A percentile compares a stretch with the other conserved stretches of the same genome.
Evolutionary conservation across 2,329 filamentous ascomycete genomes (phyloP).

Genomic region (Alternaria panax): DNA sequence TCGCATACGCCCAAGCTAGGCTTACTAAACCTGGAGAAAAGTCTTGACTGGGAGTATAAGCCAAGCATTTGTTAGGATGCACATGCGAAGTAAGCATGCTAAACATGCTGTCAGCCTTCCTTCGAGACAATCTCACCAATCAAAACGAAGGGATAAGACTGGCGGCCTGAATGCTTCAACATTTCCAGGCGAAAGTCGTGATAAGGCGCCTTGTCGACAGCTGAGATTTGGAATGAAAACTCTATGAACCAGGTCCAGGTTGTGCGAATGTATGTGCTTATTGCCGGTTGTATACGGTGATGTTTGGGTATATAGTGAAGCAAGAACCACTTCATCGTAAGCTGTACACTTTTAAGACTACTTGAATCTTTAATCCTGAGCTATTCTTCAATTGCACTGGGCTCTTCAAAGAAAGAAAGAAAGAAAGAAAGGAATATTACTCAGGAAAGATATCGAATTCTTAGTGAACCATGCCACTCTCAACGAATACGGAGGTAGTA

Average conservation of each 20-base stretch:
- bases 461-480: conserved; percentile 40
- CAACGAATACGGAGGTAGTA: conserved; percentile 31
- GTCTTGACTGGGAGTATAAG: background rate
- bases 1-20: background rate
- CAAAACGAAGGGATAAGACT: conserved; percentile 18
- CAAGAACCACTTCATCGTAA: background rate
- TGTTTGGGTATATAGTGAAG: background rate
- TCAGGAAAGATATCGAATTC: background rate
- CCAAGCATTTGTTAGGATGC: background rate
- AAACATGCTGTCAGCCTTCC: conserved; percentile 32
- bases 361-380: background rate
- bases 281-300: background rate
- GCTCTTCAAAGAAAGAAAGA: background rate
- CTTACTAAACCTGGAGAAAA: background rate
- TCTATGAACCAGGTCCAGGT: background rate
- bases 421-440: no score
- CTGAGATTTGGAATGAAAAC: background rate
- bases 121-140: conserved; percentile 18
- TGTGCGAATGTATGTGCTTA: background rate
- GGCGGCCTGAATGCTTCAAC: conserved; percentile 2
- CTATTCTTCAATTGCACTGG: background rate
- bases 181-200: background rate
- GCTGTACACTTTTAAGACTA: background rate
- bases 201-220: background rate
- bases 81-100: conserved; percentile 31